Evolutionary conservation across 2,329 filamentous ascomycete genomes (phyloP), one percentile per base, ranked within the genome.

Genomic region (Trichoderma citrinoviride): DNA sequence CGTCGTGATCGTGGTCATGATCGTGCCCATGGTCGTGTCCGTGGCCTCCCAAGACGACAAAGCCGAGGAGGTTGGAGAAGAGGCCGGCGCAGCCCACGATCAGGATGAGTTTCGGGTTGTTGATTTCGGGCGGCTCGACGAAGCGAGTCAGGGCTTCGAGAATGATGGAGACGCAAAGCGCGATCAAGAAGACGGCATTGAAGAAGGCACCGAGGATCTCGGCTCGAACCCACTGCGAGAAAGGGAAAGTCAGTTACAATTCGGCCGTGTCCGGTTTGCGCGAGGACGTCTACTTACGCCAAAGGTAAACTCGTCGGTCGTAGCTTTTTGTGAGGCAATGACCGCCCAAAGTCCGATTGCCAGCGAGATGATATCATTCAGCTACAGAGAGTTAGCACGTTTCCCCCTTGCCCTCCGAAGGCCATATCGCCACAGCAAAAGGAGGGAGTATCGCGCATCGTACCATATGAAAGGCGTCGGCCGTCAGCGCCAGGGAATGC

Each of bases 381-480:
- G 83, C 90, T 93, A 67, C 33, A 52, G 15, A 25, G 7, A 19
- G 15, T 58, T 17, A 57, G 44, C 27, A 23, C 14, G 19, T 47
- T 23, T 29, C 41, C 49, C 19, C 6, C 5, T 25, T 8, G 6
- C 17, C 41, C 5, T 29, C 7, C 8, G 12, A 23, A 14, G 5
- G 3, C 33, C 33, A 37, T 37, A 37, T 14, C 33, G 33, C 33
- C 33, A 14, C 12, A 14, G 12, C 2, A 33, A 62, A 53, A 33
- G 27, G 37, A 33, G 19, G 27, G 33, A 6, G 15, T 7, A 52
- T 52, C 33, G 46, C 62, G 62, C n/a, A 46, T 77, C 84, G 71
- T 75, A 92, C 90, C 95, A 99, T 99, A 80, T 99, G 95, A 78
- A 99, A 99, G 66, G 95, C 93, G 81, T 99, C 95, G 61, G 95